These are phyloP conservation scores for Deakozyma indianensis DNA, from an alignment of 805 yeast genomes.

Conservation along the genomic window DNA sequence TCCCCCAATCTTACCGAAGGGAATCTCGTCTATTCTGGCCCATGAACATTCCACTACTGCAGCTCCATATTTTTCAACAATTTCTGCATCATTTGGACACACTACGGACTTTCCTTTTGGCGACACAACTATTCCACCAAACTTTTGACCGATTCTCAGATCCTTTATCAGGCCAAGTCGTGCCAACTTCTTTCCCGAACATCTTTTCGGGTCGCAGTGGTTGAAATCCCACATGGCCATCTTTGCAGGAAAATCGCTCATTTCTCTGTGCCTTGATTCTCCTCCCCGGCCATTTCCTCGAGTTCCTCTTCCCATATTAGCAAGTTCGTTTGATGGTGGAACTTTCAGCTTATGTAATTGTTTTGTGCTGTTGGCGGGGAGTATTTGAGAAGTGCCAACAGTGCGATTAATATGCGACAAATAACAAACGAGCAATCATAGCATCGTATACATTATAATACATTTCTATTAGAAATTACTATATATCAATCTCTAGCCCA, in stretches of 20 bases:
- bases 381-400: too few species aligned
- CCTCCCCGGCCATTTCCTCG: neutral
- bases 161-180: slow-evolving; percentile 70
- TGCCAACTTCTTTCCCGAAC: slow-evolving; percentile 89
- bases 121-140: slow-evolving; percentile 77
- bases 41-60: slow-evolving; percentile 98
- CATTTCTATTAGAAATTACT: slow-evolving; percentile 11
- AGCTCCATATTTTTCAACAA: slow-evolving; percentile 74
- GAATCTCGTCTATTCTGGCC: slow-evolving; percentile 97
- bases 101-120: slow-evolving; percentile 87
- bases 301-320: neutral
- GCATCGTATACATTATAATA: neutral
- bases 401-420: too few species aligned
- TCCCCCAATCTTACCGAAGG: slow-evolving; percentile 86
- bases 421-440: too few species aligned
- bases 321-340: too few species aligned
- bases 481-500: slow-evolving; percentile 18
- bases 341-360: neutral
- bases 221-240: slow-evolving; percentile 98
- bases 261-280: neutral
- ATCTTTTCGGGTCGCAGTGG: slow-evolving; percentile 96
- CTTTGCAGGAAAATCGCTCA: slow-evolving; percentile 52
- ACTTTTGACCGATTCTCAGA: slow-evolving; percentile 84
- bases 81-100: slow-evolving; percentile 69
- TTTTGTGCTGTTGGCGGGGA: neutral